These are phyloP conservation scores for Oidiodendron maius DNA, from an alignment of 495 filamentous ascomycete genomes.

Conservation along the genomic window DNA sequence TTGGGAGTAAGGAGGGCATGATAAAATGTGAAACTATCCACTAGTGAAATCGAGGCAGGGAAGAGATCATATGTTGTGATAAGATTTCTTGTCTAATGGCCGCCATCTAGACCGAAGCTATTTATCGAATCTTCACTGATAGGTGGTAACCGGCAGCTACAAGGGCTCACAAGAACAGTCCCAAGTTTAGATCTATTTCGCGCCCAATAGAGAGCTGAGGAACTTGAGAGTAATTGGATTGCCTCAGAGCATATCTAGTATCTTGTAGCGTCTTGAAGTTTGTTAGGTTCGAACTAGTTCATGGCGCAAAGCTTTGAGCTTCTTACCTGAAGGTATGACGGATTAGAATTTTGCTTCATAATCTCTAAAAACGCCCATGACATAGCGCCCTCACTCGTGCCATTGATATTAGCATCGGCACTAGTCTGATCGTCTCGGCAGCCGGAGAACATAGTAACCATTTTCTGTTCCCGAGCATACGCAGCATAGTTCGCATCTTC, in stretches of 20 bases:
- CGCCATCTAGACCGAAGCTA: no score
- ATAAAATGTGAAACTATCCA: no score
- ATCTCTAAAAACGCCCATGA: slow-evolving; percentile 48
- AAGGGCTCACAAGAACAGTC: slow-evolving; percentile 14
- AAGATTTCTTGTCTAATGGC: no score
- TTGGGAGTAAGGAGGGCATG: no score
- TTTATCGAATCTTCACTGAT: no score
- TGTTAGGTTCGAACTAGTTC: neutral
- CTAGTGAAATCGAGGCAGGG: no score
- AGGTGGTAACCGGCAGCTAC: no score
- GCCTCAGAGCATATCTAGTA: slow-evolving; percentile 35
- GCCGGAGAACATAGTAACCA: slow-evolving; percentile 55
- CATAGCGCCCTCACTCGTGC: slow-evolving; percentile 46
- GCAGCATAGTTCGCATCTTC: slow-evolving; percentile 35
- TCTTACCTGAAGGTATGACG: slow-evolving; percentile 45
- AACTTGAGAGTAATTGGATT: slow-evolving; percentile 44
- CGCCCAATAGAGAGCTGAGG: slow-evolving; percentile 45
- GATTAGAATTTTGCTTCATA: slow-evolving; percentile 39
- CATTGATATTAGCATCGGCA: slow-evolving; percentile 50
- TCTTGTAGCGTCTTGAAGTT: slow-evolving; percentile 37
- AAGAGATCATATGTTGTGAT: no score
- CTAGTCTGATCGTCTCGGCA: slow-evolving; percentile 55
- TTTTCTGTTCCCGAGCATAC: slow-evolving; percentile 37
- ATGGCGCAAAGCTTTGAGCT: neutral
- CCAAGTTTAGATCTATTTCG: slow-evolving; percentile 35